A percentile compares a stretch with the other conserved stretches of the same genome.
Evolutionary conservation across 2,329 filamentous ascomycete genomes (phyloP).

Genomic region (Bipolaris sorokiniana): DNA sequence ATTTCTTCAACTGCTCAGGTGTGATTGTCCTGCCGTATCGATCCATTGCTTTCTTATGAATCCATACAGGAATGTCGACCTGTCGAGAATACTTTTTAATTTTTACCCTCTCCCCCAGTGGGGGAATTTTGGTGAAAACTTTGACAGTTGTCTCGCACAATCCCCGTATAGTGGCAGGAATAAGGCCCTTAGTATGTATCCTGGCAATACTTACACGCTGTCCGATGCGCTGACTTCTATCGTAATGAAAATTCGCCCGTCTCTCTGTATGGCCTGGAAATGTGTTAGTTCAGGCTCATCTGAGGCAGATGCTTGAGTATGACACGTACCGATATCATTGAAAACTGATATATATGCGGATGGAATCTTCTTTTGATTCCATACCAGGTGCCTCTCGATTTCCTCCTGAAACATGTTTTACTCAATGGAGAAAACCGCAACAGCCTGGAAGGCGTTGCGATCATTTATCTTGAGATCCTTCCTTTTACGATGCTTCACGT

Average conservation of each 20-base stretch:
- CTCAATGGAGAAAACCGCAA: slow-evolving; percentile 18
- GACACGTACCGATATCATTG: slow-evolving; percentile 10
- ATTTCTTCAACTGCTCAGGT: background rate
- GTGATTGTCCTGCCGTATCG: background rate
- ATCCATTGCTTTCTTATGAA: background rate
- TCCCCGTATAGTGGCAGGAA: slow-evolving; percentile 1
- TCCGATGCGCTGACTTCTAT: background rate
- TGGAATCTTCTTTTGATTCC: slow-evolving; percentile 17
- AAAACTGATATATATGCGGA: slow-evolving; percentile 23
- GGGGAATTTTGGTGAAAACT: background rate
- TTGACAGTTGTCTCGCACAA: background rate
- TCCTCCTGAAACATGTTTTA: slow-evolving; percentile 9
- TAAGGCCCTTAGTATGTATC: background rate
- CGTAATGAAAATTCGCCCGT: background rate
- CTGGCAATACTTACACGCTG: background rate
- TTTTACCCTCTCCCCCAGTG: background rate
- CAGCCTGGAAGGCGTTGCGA: slow-evolving; percentile 24
- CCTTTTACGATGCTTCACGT: slow-evolving; percentile 15
- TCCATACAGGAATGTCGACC: background rate
- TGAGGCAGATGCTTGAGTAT: background rate
- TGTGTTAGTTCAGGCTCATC: background rate
- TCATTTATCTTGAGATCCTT: slow-evolving; percentile 8
- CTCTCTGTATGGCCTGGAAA: background rate
- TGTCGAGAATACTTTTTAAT: background rate
- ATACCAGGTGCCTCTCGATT: slow-evolving; percentile 4